A percentile compares a stretch with the other conserved stretches of the same genome.
phyloP scores from a whole-genome alignment of 371 early-diverging fungal species.

The Lichtheimia hyalospora region DNA sequence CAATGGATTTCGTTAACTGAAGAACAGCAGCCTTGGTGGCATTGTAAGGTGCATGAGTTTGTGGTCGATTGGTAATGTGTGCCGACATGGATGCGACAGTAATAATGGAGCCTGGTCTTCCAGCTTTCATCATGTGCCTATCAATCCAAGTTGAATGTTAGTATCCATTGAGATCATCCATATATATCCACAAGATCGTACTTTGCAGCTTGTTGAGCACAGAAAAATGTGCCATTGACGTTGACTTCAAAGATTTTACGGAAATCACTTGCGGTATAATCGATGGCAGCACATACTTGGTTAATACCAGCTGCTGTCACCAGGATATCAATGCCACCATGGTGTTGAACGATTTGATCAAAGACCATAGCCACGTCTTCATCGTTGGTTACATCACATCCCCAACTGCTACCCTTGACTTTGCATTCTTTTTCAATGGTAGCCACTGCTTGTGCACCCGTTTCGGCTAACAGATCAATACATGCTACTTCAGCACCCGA shows the following conservation, averaged over 20 bases:
- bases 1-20: constrained; percentile 40
- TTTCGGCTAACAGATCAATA: constrained; percentile 27
- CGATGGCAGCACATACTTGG: constrained; percentile 23
- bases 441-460: constrained; percentile 17
- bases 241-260: constrained; percentile 35
- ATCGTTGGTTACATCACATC: constrained; percentile 35
- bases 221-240: constrained; percentile 33
- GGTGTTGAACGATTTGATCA: constrained; percentile 27
- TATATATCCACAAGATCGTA: no score
- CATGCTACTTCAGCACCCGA: constrained; percentile 43
- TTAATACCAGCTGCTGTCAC: constrained; percentile 31
- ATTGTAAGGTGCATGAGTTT: constrained; percentile 42
- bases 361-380: constrained; percentile 29
- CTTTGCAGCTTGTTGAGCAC: constrained; percentile 41
- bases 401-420: constrained; percentile 34
- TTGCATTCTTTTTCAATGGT: constrained; percentile 21
- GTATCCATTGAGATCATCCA: no score
- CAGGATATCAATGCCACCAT: constrained; percentile 24
- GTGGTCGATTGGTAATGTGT: constrained; percentile 37
- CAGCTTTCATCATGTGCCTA: constrained; percentile 37
- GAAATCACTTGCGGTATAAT: constrained; percentile 24
- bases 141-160: neutral
- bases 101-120: constrained; percentile 34
- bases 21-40: constrained; percentile 47
- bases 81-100: constrained; percentile 47